These are phyloP conservation scores for Flaveria bidentis DNA, from an alignment of 129 eudicot genomes.

Conservation along the genomic window DNA sequence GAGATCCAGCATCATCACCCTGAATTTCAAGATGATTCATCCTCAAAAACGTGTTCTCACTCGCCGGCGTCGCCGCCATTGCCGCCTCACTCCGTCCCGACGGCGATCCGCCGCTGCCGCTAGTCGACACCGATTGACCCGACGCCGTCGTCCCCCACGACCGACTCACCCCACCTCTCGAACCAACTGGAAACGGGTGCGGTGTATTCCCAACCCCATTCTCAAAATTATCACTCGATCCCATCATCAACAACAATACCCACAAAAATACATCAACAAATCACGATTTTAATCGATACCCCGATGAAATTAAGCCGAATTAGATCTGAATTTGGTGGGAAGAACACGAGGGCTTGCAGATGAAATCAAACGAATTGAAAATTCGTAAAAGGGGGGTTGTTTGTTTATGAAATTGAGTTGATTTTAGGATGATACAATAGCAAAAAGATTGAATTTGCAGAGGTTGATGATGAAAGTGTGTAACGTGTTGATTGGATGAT, in stretches of 20 bases:
- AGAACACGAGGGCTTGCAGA: slow-evolving; percentile 21
- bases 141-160: slow-evolving; percentile 83
- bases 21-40: slow-evolving; percentile 81
- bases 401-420: slow-evolving; percentile 9
- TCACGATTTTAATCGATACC: slow-evolving; percentile 23
- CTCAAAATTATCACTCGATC: slow-evolving; percentile 46
- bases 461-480: slow-evolving; percentile 25
- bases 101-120: slow-evolving; percentile 93
- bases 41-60: slow-evolving; percentile 63
- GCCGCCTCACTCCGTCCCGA: slow-evolving; percentile 86
- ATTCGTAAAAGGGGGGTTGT: not conserved
- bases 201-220: slow-evolving; percentile 47
- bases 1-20: slow-evolving; percentile 85
- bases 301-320: slow-evolving; percentile 35
- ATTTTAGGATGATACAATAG: not conserved
- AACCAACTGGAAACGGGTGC: slow-evolving; percentile 45
- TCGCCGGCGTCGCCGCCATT: slow-evolving; percentile 62
- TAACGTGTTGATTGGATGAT: slow-evolving; percentile 43
- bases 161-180: slow-evolving; percentile 58
- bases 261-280: slow-evolving; percentile 28
- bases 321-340: slow-evolving; percentile 29
- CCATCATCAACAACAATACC: slow-evolving; percentile 41
- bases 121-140: slow-evolving; percentile 88
- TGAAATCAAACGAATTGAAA: slow-evolving; percentile 4
- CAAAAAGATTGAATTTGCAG: slow-evolving; percentile 25